These are phyloP conservation scores for Chlamydomonas applanata DNA, from an alignment of 139 green algal genomes.

Conservation along the genomic window DNA sequence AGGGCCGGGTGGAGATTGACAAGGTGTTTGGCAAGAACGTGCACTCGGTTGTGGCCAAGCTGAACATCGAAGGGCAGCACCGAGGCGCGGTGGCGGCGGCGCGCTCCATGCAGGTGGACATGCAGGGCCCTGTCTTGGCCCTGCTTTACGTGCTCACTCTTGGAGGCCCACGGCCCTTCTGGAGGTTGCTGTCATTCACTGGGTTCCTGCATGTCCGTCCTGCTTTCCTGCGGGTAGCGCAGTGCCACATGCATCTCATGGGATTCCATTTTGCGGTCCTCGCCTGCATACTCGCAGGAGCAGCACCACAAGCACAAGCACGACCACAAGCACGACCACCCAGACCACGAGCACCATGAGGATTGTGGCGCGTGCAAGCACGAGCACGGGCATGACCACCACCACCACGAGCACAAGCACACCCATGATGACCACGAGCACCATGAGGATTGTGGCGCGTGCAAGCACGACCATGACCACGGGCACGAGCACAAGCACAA, in stretches of 20 bases:
- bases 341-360: too few species aligned
- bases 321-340: too few species aligned
- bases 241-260: slow-evolving; percentile 8
- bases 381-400: slow-evolving; percentile 6
- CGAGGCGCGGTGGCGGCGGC: slow-evolving; percentile 74
- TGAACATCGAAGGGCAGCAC: slow-evolving; percentile 90
- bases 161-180: too few species aligned
- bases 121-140: too few species aligned
- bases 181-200: too few species aligned
- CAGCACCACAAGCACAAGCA: slow-evolving; percentile 27
- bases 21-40: slow-evolving; percentile 61
- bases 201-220: background rate
- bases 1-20: slow-evolving; percentile 67
- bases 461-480: slow-evolving; percentile 27
- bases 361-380: too few species aligned
- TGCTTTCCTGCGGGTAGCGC: background rate
- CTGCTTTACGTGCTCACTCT: too few species aligned
- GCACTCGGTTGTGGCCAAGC: slow-evolving; percentile 59
- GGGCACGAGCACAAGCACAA: slow-evolving; percentile 17
- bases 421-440: slow-evolving; percentile 13
- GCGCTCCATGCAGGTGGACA: background rate
- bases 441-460: background rate
- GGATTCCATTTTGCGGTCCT: too few species aligned
- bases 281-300: too few species aligned
- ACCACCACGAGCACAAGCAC: slow-evolving; percentile 16